A percentile compares a stretch with the other conserved stretches of the same genome.
phyloP scores from a whole-genome alignment of 192 early-diverging fungal genomes.

The Backusella luteola region DNA sequence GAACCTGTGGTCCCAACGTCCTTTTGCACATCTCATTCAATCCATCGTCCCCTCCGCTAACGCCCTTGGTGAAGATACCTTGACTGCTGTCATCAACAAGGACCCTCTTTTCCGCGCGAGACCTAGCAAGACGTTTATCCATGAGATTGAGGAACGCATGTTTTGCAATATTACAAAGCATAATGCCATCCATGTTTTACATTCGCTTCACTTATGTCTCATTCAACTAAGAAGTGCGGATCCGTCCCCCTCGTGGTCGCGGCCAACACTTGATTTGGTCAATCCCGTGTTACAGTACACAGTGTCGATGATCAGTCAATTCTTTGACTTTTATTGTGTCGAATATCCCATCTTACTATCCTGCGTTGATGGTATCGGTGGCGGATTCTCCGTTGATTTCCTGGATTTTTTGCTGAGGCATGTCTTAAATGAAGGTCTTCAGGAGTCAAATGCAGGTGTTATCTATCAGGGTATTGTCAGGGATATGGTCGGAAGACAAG shows the following conservation, averaged over 20 bases:
- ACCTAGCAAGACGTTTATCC: conserved; percentile 4
- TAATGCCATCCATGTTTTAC: conserved; percentile 32
- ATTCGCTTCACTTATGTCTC: conserved; percentile 31
- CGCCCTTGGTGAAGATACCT: background rate
- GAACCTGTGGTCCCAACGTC: conserved; percentile 24
- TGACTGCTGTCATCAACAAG: background rate
- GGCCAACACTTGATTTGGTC: conserved; percentile 23
- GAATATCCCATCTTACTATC: conserved; percentile 38
- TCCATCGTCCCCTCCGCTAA: background rate
- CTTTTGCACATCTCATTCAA: conserved; percentile 23
- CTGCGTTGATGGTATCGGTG: conserved; percentile 38
- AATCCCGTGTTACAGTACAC: conserved; percentile 27
- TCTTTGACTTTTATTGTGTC: conserved; percentile 32
- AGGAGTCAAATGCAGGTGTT: conserved; percentile 23
- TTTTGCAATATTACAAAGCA: conserved; percentile 22
- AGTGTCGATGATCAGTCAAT: conserved; percentile 10
- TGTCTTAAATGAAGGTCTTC: conserved; percentile 27
- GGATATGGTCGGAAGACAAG: conserved; percentile 33
- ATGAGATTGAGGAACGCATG: conserved; percentile 13
- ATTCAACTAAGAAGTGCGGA: conserved; percentile 29
- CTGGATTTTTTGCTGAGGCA: conserved; percentile 28
- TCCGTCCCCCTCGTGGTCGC: conserved; percentile 27
- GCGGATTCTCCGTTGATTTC: conserved; percentile 37
- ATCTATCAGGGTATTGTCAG: conserved; percentile 39
- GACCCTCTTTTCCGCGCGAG: background rate